Evolutionary conservation across 1,139 yeast genomes (phyloP).

Genomic region (Sugiyamaella novakii): DNA sequence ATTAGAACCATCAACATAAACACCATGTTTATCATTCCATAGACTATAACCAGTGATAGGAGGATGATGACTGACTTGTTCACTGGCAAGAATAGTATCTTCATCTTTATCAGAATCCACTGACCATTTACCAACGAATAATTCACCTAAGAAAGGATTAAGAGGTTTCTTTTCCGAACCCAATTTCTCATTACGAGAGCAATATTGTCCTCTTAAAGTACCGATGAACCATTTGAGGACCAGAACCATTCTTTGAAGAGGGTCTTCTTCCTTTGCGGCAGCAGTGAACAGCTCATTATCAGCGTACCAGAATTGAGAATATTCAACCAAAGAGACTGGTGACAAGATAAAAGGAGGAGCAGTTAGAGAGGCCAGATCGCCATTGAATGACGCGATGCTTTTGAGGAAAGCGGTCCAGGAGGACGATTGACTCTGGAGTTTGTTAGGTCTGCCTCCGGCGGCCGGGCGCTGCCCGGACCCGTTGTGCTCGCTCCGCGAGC

Average conservation of each 20-base stretch:
- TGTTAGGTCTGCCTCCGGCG: constrained; percentile 8
- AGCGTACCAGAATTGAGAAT: constrained; percentile 82
- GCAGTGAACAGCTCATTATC: constrained; percentile 81
- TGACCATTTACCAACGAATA: constrained; percentile 83
- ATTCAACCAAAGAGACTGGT: constrained; percentile 85
- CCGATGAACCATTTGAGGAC: constrained; percentile 91
- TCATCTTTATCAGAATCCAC: constrained; percentile 45
- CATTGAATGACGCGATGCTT: constrained; percentile 90
- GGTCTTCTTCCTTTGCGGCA: constrained; percentile 53
- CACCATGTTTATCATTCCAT: constrained; percentile 67
- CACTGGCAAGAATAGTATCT: constrained; percentile 68
- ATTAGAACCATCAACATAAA: constrained; percentile 80
- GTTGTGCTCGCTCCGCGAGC: neutral
- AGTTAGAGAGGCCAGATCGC: constrained; percentile 88
- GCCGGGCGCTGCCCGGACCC: constrained; percentile 8
- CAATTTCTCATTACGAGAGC: constrained; percentile 85
- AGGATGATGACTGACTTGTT: constrained; percentile 95
- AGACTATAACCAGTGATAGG: constrained; percentile 90
- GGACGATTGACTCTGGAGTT: constrained; percentile 26
- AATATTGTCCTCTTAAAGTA: constrained; percentile 88
- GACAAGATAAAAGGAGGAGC: constrained; percentile 98
- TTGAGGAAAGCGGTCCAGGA: constrained; percentile 58
- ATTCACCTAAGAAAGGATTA: constrained; percentile 92
- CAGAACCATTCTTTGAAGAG: constrained; percentile 65
- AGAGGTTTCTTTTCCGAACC: constrained; percentile 95